These are phyloP conservation scores for Penicillium hesseltinei DNA, from an alignment of 2,329 filamentous ascomycete genomes.

Conservation along the genomic window DNA sequence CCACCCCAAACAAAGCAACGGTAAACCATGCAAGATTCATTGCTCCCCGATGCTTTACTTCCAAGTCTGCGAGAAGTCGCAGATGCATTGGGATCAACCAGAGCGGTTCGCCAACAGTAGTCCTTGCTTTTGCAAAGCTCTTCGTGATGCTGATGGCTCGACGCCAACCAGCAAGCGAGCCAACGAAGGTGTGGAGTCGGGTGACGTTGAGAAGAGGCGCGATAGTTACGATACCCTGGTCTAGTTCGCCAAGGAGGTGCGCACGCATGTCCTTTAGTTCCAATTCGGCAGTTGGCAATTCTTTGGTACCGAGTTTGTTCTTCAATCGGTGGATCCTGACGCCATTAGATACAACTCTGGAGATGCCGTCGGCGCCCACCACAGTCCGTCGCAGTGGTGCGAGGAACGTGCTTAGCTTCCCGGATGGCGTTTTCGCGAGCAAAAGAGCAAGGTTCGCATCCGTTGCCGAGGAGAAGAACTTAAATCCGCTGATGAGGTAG, in stretches of 20 bases:
- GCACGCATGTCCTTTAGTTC: conserved; percentile 58
- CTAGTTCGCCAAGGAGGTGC: conserved; percentile 65
- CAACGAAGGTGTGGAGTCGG: conserved; percentile 43
- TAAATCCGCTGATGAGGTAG: conserved; percentile 61
- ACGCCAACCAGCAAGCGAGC: conserved; percentile 39
- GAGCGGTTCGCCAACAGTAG: conserved; percentile 37
- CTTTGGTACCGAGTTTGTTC: conserved; percentile 67
- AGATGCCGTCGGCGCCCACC: conserved; percentile 9
- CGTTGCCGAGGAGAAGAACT: conserved; percentile 69
- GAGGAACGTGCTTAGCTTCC: conserved; percentile 61
- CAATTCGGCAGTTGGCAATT: conserved; percentile 70
- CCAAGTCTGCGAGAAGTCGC: conserved; percentile 37
- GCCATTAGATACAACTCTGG: conserved; percentile 57
- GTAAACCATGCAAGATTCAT: conserved; percentile 40
- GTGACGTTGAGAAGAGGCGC: conserved; percentile 67
- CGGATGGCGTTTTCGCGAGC: conserved; percentile 58
- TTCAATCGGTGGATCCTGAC: conserved; percentile 67
- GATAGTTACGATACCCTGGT: conserved; percentile 67
- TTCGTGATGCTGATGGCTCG: conserved; percentile 42
- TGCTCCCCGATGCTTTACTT: conserved; percentile 39
- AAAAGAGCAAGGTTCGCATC: conserved; percentile 64
- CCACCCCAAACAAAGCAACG: conserved; percentile 32
- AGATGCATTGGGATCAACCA: conserved; percentile 44
- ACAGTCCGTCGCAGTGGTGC: conserved; percentile 57
- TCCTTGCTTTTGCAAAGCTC: conserved; percentile 42